phyloP scores from a whole-genome alignment of 352 stramenopile genomes.

The Pythium rhizo-oryzae region DNA sequence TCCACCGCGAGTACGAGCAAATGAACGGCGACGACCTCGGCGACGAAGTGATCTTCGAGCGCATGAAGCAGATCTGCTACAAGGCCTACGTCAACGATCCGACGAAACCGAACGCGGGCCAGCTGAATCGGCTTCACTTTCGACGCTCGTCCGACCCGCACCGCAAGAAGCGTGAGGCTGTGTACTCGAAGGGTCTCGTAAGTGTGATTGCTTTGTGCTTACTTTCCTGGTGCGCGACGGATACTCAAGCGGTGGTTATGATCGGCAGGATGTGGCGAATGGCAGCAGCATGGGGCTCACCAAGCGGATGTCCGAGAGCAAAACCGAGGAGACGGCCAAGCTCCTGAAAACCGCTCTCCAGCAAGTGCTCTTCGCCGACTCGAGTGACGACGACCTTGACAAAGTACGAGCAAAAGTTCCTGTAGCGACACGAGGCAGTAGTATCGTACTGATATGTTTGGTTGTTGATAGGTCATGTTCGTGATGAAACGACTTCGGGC shows the following conservation, averaged over 20 bases:
- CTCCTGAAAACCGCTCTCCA: conserved; percentile 66
- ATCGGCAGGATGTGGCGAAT: conserved; percentile 34
- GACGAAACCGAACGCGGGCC: conserved; percentile 27
- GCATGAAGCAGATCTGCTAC: conserved; percentile 69
- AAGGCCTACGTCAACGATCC: conserved; percentile 48
- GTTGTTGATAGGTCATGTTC: conserved; percentile 81
- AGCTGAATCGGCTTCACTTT: conserved; percentile 42
- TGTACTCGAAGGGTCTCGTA: conserved; percentile 78
- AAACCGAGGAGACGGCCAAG: conserved; percentile 47
- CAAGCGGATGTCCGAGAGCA: conserved; percentile 58
- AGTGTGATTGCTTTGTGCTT: neutral
- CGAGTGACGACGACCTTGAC: conserved; percentile 69
- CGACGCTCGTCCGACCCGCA: conserved; percentile 57
- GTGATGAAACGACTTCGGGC: conserved; percentile 79
- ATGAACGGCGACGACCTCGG: conserved; percentile 54
- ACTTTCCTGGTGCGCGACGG: neutral
- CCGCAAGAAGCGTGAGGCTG: conserved; percentile 69
- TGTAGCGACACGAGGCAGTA: too few relatives aligned
- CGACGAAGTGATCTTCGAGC: conserved; percentile 77
- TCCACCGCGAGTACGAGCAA: conserved; percentile 66
- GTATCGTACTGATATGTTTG: too few relatives aligned
- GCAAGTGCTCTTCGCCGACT: conserved; percentile 62
- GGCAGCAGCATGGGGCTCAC: neutral
- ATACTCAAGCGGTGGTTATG: neutral
- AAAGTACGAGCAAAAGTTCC: too few relatives aligned